phyloP scores from a whole-genome alignment of 306 rosid genomes.

The Lotus japonicus region DNA sequence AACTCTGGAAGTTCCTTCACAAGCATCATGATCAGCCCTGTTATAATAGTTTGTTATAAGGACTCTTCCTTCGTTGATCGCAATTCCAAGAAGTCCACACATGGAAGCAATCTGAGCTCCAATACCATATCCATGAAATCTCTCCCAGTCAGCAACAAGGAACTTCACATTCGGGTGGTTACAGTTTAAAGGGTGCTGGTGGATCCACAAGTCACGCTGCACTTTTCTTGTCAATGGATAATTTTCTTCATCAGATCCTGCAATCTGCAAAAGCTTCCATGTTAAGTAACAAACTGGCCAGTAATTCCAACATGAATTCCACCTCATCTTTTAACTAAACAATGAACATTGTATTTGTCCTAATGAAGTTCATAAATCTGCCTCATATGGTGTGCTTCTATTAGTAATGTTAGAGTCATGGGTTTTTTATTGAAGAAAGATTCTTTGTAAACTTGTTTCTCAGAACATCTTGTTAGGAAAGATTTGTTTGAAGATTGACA shows the following conservation, averaged over 20 bases:
- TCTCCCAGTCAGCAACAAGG: slow-evolving; percentile 91
- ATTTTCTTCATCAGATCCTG: slow-evolving; percentile 90
- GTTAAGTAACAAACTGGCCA: neutral
- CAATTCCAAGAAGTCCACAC: slow-evolving; percentile 86
- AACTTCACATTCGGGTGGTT: slow-evolving; percentile 49
- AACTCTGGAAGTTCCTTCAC: slow-evolving; percentile 62
- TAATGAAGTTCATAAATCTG: too few relatives aligned
- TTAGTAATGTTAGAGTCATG: too few relatives aligned
- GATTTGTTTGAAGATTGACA: too few relatives aligned
- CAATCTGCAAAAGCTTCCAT: slow-evolving; percentile 38
- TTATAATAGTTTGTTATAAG: slow-evolving; percentile 70
- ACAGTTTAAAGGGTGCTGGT: slow-evolving; percentile 87
- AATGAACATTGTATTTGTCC: neutral
- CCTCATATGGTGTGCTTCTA: neutral
- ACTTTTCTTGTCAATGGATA: slow-evolving; percentile 82
- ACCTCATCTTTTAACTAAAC: neutral
- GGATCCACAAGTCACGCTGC: slow-evolving; percentile 83
- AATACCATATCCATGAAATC: slow-evolving; percentile 77
- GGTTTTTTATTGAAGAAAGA: too few relatives aligned
- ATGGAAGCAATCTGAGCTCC: slow-evolving; percentile 90
- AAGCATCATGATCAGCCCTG: slow-evolving; percentile 83
- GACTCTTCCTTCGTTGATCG: slow-evolving; percentile 78
- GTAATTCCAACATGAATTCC: neutral
- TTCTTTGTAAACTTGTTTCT: too few relatives aligned
- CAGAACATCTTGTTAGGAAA: too few relatives aligned